Base-by-base conservation (phyloP, 1,284 basidiomycete genomes). In the Sanghuangporus weigelae region DNA sequence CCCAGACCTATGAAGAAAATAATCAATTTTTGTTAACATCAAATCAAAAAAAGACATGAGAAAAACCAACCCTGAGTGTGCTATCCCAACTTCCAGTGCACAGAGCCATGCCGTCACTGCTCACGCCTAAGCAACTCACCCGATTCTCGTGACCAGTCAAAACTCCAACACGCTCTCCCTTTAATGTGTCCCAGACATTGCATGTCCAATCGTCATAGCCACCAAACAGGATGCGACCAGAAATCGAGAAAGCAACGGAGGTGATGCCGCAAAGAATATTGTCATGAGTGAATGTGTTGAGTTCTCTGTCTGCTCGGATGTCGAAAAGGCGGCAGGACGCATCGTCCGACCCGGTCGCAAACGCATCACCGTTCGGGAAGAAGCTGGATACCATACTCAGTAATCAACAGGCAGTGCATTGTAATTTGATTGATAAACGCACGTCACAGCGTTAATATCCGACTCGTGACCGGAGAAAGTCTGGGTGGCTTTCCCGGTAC, bases 131-230 rank as follows among this genome's bases (percentile, higher is more conserved):
- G 80, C 96, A 98, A 72, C 91, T 93, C 68, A 99, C 95, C 67
- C 96, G 83, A 80, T 98, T 98, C 82, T 99, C 96, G 74, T 99
- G 97, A 12, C 96, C 96, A 40, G 95, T 93, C 66, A 99, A 79
- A 44, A 98, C 95, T 65, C 96, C 96, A 39, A 98, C 95, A 63
- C 96, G 90, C 77, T 99, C 96, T 63, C 95, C 96, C 78, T 96
- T 97, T 73, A 99, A 84, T 49, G 96, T 98, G 74, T 99, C 96
- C 96, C 96, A 99, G 55, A 98, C 96, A 73, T 98, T 98, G 82
- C 93, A 95, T 69, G 96, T 98, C 92, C 96, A 98, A 76, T 99
- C 96, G 76, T 99, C 97, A 75, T 98, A 99, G 49, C 96, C 97
- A 68, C 96, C 96, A 72, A 99, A 98, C 55, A 99, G 84, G 70